Evolutionary conservation across 2,329 filamentous ascomycete genomes (phyloP).

Genomic region (Fusarium marasasianum): DNA sequence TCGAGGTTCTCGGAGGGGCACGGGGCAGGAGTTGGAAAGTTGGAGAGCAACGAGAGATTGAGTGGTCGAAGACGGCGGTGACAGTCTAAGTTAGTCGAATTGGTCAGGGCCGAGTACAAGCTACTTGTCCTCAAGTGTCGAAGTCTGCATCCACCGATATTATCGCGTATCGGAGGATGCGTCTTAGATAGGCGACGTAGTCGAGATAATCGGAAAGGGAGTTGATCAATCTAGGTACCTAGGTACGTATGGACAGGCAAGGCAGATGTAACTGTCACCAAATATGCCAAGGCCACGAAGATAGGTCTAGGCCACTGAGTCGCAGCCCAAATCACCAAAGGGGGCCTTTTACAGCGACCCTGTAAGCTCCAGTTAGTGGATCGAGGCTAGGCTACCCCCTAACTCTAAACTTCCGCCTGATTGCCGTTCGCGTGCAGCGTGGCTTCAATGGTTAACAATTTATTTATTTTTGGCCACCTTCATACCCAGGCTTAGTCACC

Average conservation of each 20-base stretch:
- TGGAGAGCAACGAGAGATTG: constrained; percentile 9
- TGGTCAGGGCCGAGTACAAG: constrained; percentile 19
- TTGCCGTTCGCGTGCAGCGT: constrained; percentile 37
- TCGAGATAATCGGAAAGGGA: constrained; percentile 27
- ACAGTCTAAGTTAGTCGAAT: constrained; percentile 21
- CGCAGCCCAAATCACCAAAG: constrained; percentile 5
- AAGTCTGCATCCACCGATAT: constrained; percentile 32
- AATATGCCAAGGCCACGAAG: constrained; percentile 40
- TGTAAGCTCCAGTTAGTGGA: constrained; percentile 17
- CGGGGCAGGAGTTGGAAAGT: constrained; percentile 9
- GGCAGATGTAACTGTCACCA: constrained; percentile 36
- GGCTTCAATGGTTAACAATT: constrained; percentile 42
- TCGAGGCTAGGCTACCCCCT: constrained; percentile 10
- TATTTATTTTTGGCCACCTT: constrained; percentile 9
- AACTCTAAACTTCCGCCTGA: constrained; percentile 40
- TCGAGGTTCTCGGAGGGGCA: constrained; percentile 45
- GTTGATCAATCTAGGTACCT: constrained; percentile 18
- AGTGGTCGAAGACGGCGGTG: constrained; percentile 32
- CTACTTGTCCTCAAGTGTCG: constrained; percentile 20
- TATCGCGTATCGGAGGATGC: constrained; percentile 18
- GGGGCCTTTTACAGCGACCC: constrained; percentile 10
- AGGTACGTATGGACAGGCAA: constrained; percentile 18
- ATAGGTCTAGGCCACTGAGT: constrained; percentile 26
- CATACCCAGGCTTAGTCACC: constrained; percentile 36
- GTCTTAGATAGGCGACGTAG: constrained; percentile 16